Base-by-base conservation (phyloP, 1,284 basidiomycete species). In the Cutaneotrichosporon sp. region DNA sequence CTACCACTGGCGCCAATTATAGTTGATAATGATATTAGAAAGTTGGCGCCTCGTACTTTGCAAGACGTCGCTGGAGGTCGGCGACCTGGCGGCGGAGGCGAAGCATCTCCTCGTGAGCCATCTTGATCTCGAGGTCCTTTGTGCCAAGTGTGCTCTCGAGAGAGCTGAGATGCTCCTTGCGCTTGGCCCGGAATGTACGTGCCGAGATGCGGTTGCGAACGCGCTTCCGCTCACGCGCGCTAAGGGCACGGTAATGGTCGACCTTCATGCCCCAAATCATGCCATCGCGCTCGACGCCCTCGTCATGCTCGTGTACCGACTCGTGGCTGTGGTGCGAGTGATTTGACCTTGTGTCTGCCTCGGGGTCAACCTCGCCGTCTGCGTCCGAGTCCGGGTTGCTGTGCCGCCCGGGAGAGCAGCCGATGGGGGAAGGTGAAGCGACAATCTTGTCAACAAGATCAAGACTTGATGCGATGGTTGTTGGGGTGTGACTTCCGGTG, bases 201-300 rank as follows among this genome's bases (percentile, higher is more conserved):
- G 80, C 80, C 6, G 73, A 75, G 64, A 81, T 80, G 58, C 78
- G 75, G 63, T 81, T 81, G 50, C 80, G 66, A 16, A 81, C 78
- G 18, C 78, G 68, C 69, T 81, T 81, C 47, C 80, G 66, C 65
- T 81, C 80, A 53, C 78, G 69, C 11, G 80, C 80, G 4, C 68
- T 72, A 11, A 80, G 65, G 22, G 76, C 73, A 26, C 77, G 66
- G 66, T 81, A 81, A 26, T 76, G 75, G 21, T 79, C 78, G 22
- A 79, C 77, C 67, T 74, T 76, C 78, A 81, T 80, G 13, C 80
- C 80, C 80, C 80, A 81, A 63, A 81, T 81, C 76, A 80, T 80
- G 18, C 80, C 80, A 65, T 81, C 78, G 50, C 76, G 67, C 68
- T 81, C 80, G 31, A 80, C 76, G 40, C 78, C 80, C 64, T 79